phyloP scores from a whole-genome alignment of 2,329 filamentous ascomycete genomes.

The Colletotrichum sp. region DNA sequence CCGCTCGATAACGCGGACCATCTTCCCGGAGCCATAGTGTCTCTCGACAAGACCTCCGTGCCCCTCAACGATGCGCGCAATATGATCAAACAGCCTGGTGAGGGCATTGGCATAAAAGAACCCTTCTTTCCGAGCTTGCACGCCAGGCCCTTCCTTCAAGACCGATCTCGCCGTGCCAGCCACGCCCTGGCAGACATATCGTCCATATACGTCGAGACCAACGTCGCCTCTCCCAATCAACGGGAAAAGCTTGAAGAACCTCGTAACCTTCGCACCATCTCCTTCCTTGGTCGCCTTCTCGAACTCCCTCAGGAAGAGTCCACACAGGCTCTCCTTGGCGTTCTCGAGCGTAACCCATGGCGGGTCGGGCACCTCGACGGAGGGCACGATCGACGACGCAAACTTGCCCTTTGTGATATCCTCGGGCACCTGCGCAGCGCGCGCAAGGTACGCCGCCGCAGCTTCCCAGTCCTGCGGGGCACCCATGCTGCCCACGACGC shows the following conservation, averaged over 20 bases:
- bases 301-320: slow-evolving; percentile 91
- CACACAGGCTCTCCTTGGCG: slow-evolving; percentile 88
- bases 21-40: slow-evolving; percentile 91
- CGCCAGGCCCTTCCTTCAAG: slow-evolving; percentile 65
- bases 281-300: slow-evolving; percentile 86
- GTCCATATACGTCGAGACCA: slow-evolving; percentile 91
- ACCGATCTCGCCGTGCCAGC: slow-evolving; percentile 82
- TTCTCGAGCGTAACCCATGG: slow-evolving; percentile 86
- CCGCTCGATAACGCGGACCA: slow-evolving; percentile 92
- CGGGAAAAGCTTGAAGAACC: slow-evolving; percentile 98
- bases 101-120: slow-evolving; percentile 92
- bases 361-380: slow-evolving; percentile 91
- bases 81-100: slow-evolving; percentile 94
- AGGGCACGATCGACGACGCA: slow-evolving; percentile 91
- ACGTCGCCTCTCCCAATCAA: slow-evolving; percentile 88
- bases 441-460: slow-evolving; percentile 85
- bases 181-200: slow-evolving; percentile 95
- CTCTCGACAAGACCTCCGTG: slow-evolving; percentile 91
- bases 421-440: slow-evolving; percentile 81
- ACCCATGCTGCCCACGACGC: slow-evolving; percentile 95
- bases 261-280: slow-evolving; percentile 88
- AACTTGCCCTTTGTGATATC: slow-evolving; percentile 84
- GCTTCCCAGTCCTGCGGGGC: slow-evolving; percentile 99
- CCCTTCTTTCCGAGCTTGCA: slow-evolving; percentile 67
- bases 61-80: slow-evolving; percentile 93